These are phyloP conservation scores for Skeletonema menzelii DNA, from an alignment of 108 stramenopile genomes.

Conservation along the genomic window DNA sequence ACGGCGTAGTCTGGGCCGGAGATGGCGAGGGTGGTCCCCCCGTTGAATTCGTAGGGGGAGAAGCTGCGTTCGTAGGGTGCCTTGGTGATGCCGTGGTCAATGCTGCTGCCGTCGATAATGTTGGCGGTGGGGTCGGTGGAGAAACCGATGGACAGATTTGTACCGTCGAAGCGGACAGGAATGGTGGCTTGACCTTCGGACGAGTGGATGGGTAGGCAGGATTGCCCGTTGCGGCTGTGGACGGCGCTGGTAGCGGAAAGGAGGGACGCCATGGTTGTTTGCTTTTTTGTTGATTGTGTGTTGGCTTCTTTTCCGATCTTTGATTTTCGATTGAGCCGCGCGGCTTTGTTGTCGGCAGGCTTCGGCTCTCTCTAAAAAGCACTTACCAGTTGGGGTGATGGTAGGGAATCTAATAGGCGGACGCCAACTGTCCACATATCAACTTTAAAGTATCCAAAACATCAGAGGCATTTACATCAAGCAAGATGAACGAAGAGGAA, in stretches of 20 bases:
- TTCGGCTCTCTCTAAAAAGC: neutral
- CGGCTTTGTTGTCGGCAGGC: neutral
- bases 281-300: neutral
- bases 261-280: constrained; percentile 29
- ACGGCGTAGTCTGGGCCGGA: constrained; percentile 94
- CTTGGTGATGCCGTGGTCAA: constrained; percentile 80
- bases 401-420: no score
- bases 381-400: no score
- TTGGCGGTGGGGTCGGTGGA: constrained; percentile 6
- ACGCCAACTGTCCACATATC: no score
- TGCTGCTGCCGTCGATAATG: constrained; percentile 34
- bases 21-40: constrained; percentile 90
- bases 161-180: constrained; percentile 45
- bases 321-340: neutral
- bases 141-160: constrained; percentile 35
- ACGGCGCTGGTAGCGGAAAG: constrained; percentile 36
- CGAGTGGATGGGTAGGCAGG: constrained; percentile 44
- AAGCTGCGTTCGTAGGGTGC: constrained; percentile 86
- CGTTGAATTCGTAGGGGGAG: constrained; percentile 92
- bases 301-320: neutral
- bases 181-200: constrained; percentile 41
- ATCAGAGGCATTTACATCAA: no score
- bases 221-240: constrained; percentile 43
- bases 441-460: no score
- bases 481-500: no score